Evolutionary conservation across 2,329 filamentous ascomycete species (phyloP), one percentile per base, ranked within the genome.

Genomic region (Corniculantispora saksenae): DNA sequence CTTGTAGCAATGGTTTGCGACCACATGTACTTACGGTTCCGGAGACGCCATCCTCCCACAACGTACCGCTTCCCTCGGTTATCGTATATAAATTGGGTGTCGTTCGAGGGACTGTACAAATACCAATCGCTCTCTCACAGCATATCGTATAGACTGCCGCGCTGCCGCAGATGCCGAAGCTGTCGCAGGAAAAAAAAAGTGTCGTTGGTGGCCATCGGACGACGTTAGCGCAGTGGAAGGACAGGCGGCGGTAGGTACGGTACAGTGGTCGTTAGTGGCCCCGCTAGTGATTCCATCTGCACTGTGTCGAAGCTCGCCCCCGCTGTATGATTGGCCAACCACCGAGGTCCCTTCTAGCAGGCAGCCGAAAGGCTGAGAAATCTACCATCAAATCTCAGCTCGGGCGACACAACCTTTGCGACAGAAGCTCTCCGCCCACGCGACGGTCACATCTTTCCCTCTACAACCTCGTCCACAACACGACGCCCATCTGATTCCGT

Each of bases 351-450:
- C 66, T 47, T 58, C 53, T 9, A 38, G 51, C 51, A 57, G 21
- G 54, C 54, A 43, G 15, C 35, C n/a, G n/a, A 43, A 57, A 78
- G 80, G 81, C 81, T 83, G 80, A 81, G 76, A 76, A 79, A 80
- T 79, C 71, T 70, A 68, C 62, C 66, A 67, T 65, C 65, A 66
- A 63, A 62, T 68, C 32, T 70, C 43, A 21, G 40, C 43, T 25
- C n/a, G 9, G 45, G 45, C 45, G 21, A 51, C 21, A 40, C 29
- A 47, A 55, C 50, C 61, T 70, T 66, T 56, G 62, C 63, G 48
- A 53, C 21, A 48, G 23, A 64, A 29, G 50, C 45, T 55, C 56
- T 60, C 61, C 60, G 64, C 63, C 55, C 50, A 35, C n/a, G 32
- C 40, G 15, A 55, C 50, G 8, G 15, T 48, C 50, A 25, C 38